Percentiles rank a stretch among this genome's conserved stretches.
Evolutionary conservation across 2,329 filamentous ascomycete genomes (phyloP).

Genomic region (Massarina eburnea): DNA sequence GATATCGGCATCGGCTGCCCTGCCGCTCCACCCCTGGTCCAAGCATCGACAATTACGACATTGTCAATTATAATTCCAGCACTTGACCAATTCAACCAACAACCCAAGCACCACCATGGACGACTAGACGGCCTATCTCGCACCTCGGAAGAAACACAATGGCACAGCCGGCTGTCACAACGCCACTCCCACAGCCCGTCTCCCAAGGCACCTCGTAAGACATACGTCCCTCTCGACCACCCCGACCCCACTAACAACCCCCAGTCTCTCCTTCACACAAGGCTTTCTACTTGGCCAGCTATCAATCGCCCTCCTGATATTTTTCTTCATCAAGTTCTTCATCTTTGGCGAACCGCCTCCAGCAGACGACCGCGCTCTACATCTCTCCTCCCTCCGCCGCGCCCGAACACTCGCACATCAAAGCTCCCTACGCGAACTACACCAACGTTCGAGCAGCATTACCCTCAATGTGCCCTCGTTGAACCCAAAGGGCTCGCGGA

Average conservation of each 20-base stretch:
- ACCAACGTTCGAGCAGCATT: constrained; percentile 12
- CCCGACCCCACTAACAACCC: constrained; percentile 23
- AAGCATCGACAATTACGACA: not conserved
- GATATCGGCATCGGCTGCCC: constrained; percentile 10
- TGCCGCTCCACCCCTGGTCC: constrained; percentile 1
- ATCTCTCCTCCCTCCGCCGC: constrained; percentile 73
- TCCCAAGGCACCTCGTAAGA: constrained; percentile 24
- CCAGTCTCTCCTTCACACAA: constrained; percentile 85
- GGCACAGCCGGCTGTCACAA: not conserved
- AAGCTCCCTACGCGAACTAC: constrained; percentile 16
- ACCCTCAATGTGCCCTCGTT: constrained; percentile 22
- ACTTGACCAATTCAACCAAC: not conserved
- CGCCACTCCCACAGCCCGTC: constrained; percentile 14
- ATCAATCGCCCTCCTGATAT: constrained; percentile 85
- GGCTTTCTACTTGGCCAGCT: constrained; percentile 92
- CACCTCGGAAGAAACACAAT: not conserved
- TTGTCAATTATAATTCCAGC: not conserved
- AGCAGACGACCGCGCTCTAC: constrained; percentile 74
- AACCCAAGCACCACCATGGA: constrained; percentile 4
- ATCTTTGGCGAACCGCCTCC: constrained; percentile 95
- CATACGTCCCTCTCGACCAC: not conserved
- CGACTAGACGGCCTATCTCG: not conserved
- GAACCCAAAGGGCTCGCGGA: constrained; percentile 43
- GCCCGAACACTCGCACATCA: constrained; percentile 72
- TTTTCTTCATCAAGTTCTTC: constrained; percentile 98